Conservation (phyloP, 345 rosid genomes). For the Limnanthes douglasii region DNA sequence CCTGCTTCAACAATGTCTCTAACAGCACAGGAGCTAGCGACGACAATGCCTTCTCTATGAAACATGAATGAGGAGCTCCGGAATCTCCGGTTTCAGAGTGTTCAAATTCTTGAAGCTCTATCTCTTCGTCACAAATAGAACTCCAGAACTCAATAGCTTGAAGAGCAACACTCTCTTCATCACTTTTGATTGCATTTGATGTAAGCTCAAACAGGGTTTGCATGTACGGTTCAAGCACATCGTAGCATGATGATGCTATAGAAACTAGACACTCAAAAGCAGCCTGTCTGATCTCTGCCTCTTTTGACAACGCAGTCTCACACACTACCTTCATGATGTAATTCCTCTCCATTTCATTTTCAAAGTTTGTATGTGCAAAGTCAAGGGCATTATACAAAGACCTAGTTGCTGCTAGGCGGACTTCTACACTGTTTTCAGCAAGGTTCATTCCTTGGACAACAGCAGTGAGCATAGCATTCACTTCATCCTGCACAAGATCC, state of each 20-base stretch:
- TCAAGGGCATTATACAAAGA: conserved; percentile 77
- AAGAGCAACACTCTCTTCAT: conserved; percentile 80
- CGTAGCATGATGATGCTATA: conserved; percentile 77
- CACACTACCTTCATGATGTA: conserved; percentile 92
- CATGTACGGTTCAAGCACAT: conserved; percentile 81
- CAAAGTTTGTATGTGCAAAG: conserved; percentile 89
- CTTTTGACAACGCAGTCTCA: conserved; percentile 74
- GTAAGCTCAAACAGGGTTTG: conserved; percentile 74
- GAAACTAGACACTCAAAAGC: conserved; percentile 97
- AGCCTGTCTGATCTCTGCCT: conserved; percentile 72
- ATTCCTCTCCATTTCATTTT: conserved; percentile 83
- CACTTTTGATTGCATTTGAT: conserved; percentile 74
- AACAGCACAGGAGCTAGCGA: conserved; percentile 67
- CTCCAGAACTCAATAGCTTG: conserved; percentile 99
- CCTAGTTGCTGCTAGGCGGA: conserved; percentile 76
- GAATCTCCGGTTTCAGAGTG: conserved; percentile 49
- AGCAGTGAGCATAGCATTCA: conserved; percentile 82
- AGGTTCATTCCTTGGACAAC: conserved; percentile 96
- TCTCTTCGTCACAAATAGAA: conserved; percentile 93
- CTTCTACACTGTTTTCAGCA: conserved; percentile 54
- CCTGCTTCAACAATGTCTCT: conserved; percentile 85
- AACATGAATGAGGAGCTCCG: conserved; percentile 43
- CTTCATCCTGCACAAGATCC: conserved; percentile 84
- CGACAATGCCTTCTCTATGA: conserved; percentile 71
- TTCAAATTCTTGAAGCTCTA: conserved; percentile 76